These are phyloP conservation scores for Exophiala bonariae DNA, from an alignment of 2,329 filamentous ascomycete species.

Conservation along the genomic window DNA sequence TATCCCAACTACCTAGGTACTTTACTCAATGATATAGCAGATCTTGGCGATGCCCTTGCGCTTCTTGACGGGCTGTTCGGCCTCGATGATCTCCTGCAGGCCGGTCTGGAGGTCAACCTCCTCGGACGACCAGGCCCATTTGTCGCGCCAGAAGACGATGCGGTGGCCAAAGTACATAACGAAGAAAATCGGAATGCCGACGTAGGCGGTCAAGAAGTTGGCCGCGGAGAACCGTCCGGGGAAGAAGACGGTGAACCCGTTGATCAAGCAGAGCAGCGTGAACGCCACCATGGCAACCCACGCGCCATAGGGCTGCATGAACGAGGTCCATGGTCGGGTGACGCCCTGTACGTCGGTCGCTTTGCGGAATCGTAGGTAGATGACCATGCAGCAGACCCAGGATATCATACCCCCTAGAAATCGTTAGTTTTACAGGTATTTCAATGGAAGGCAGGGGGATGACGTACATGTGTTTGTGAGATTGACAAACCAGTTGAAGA, in stretches of 20 bases:
- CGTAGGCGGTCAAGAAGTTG: slow-evolving; percentile 66
- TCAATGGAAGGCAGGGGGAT: slow-evolving; percentile 49
- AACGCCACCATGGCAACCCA: slow-evolving; percentile 61
- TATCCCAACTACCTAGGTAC: no score
- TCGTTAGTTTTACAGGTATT: slow-evolving; percentile 37
- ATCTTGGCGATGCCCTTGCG: slow-evolving; percentile 37
- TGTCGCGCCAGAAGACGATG: slow-evolving; percentile 47
- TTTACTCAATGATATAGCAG: slow-evolving; percentile 33
- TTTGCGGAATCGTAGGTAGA: slow-evolving; percentile 61
- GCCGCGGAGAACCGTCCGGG: slow-evolving; percentile 62
- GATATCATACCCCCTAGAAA: slow-evolving; percentile 47
- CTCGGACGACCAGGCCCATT: slow-evolving; percentile 51
- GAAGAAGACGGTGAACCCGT: slow-evolving; percentile 75
- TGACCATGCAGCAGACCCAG: slow-evolving; percentile 66
- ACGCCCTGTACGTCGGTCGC: slow-evolving; percentile 48
- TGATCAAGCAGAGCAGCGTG: slow-evolving; percentile 65
- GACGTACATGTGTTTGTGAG: slow-evolving; percentile 54
- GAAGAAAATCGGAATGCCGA: slow-evolving; percentile 65
- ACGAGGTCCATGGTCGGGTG: slow-evolving; percentile 54
- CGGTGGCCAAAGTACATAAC: slow-evolving; percentile 58
- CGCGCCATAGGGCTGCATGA: slow-evolving; percentile 64
- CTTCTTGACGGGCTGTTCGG: slow-evolving; percentile 37
- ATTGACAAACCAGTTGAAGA: slow-evolving; percentile 74
- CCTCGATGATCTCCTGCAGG: slow-evolving; percentile 54
- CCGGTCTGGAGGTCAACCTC: slow-evolving; percentile 56